Conservation (phyloP, 148 eudicot species). For the Silene conica region DNA sequence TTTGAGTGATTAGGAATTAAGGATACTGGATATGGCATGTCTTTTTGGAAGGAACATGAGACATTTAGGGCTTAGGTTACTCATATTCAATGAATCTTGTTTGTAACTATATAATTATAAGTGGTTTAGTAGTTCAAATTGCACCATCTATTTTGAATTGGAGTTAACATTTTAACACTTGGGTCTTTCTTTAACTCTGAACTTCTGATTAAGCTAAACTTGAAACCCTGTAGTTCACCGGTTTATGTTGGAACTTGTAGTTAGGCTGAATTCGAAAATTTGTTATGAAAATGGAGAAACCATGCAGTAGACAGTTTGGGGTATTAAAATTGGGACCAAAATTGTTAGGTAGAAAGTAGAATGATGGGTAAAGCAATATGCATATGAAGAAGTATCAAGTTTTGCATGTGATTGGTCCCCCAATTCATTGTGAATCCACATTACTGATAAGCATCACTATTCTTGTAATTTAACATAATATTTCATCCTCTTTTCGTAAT, state of each 20-base stretch:
- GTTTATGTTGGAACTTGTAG: background rate
- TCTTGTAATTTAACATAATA: background rate
- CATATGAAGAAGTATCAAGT: background rate
- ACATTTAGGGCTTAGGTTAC: background rate
- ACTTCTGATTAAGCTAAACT: background rate
- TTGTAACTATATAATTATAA: background rate
- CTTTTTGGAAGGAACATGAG: background rate
- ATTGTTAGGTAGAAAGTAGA: background rate
- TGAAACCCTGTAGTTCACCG: background rate
- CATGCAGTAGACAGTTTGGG: background rate
- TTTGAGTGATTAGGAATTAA: background rate
- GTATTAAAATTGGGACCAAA: conserved; percentile 4
- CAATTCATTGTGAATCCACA: background rate
- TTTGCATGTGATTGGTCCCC: conserved; percentile 1
- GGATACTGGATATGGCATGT: too few species aligned
- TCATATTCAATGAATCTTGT: background rate
- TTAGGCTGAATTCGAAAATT: background rate
- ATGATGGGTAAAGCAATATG: background rate
- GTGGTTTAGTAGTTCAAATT: background rate
- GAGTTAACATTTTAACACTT: background rate
- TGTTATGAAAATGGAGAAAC: background rate
- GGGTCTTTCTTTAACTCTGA: background rate
- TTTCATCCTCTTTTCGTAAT: background rate
- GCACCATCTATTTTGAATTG: background rate
- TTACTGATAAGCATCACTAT: background rate